Conservation (phyloP, 352 stramenopile species). For the Globisporangium paddicum region DNA sequence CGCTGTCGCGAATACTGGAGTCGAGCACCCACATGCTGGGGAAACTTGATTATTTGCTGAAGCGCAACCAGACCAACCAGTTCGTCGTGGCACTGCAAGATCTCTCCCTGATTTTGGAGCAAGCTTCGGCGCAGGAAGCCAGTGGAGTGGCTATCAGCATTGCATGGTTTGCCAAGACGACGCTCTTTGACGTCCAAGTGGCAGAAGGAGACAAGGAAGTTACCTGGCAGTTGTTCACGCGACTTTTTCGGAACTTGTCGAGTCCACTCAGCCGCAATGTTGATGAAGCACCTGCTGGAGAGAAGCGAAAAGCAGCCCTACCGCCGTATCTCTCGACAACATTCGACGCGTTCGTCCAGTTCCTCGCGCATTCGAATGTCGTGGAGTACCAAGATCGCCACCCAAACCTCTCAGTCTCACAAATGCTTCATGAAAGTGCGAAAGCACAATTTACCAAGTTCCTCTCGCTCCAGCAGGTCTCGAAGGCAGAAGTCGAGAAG, state of each 20-base stretch:
- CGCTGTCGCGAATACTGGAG: constrained; percentile 16
- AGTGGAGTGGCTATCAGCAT: constrained; percentile 14
- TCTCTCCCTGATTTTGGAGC: constrained; percentile 25
- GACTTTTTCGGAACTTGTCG: constrained; percentile 16
- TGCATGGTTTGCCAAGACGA: constrained; percentile 31
- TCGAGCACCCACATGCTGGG: constrained; percentile 39
- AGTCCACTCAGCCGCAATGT: not conserved
- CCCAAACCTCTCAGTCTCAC: not conserved
- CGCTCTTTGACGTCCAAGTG: constrained; percentile 50
- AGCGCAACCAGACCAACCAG: constrained; percentile 52
- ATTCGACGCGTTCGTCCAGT: constrained; percentile 38
- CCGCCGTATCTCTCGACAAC: constrained; percentile 25
- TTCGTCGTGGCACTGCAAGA: constrained; percentile 49
- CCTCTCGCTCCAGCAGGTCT: constrained; percentile 16
- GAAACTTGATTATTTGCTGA: constrained; percentile 32
- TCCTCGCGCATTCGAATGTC: constrained; percentile 48
- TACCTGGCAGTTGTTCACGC: constrained; percentile 36
- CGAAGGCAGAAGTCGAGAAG: constrained; percentile 11
- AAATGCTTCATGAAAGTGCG: constrained; percentile 17
- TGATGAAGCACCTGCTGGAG: not conserved
- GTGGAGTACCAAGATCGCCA: constrained; percentile 6
- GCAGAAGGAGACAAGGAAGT: constrained; percentile 28
- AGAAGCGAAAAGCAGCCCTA: constrained; percentile 2
- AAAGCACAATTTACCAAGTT: constrained; percentile 19
- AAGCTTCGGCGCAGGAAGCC: constrained; percentile 5